Evolutionary conservation across 306 rosid species (phyloP).

Genomic region (Vicia sativa): DNA sequence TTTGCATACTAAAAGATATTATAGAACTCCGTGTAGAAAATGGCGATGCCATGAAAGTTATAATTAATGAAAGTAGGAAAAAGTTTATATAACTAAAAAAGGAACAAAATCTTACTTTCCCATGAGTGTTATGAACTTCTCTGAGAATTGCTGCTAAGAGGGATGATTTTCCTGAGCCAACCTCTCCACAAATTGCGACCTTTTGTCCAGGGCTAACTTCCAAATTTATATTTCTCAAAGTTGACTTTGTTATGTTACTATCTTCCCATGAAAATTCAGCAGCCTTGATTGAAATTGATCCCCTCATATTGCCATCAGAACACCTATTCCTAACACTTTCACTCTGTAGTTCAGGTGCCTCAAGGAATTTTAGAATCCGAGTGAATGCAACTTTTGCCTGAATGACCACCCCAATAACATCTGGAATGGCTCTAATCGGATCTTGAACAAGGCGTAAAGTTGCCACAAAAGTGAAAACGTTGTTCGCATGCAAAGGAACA

Average conservation of each 20-base stretch:
- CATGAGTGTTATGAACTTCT: constrained; percentile 65
- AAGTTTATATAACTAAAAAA: not conserved
- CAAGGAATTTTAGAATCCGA: constrained; percentile 63
- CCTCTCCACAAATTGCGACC: constrained; percentile 89
- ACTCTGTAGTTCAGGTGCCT: constrained; percentile 73
- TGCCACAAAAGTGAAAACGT: constrained; percentile 87
- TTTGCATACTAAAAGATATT: constrained; percentile 4
- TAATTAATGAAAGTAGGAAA: not conserved
- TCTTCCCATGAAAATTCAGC: constrained; percentile 81
- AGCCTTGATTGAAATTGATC: constrained; percentile 51
- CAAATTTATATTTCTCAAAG: constrained; percentile 62
- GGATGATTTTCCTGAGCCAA: constrained; percentile 89
- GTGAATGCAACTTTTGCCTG: constrained; percentile 79
- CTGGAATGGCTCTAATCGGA: constrained; percentile 70
- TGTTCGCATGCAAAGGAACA: constrained; percentile 76
- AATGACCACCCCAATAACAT: constrained; percentile 74
- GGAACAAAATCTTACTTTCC: constrained; percentile 53
- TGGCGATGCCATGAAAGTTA: not conserved
- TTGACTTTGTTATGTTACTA: constrained; percentile 50
- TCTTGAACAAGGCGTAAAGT: constrained; percentile 92
- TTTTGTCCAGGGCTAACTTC: constrained; percentile 63
- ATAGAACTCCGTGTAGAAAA: not conserved
- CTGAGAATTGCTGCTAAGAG: constrained; percentile 80
- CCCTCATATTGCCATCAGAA: constrained; percentile 30
- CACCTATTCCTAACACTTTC: constrained; percentile 39